These are phyloP conservation scores for Paxillus rubicundulus DNA, from an alignment of 768 basidiomycete genomes.

Conservation along the genomic window DNA sequence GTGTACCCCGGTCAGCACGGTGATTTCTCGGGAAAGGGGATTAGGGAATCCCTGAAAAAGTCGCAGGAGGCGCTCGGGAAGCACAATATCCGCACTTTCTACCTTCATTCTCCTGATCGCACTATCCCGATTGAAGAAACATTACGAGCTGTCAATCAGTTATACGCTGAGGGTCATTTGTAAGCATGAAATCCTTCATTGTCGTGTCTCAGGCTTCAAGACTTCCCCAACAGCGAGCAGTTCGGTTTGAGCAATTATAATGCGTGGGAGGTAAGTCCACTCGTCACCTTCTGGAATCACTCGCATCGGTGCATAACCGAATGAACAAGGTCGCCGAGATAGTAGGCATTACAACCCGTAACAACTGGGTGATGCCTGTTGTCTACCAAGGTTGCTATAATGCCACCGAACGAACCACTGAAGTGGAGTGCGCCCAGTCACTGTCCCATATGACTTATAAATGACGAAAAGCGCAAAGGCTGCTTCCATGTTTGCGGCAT, in stretches of 20 bases:
- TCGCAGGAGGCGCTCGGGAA: conserved; percentile 11
- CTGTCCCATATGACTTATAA: not conserved
- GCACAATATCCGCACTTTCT: conserved; percentile 22
- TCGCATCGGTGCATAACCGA: not conserved
- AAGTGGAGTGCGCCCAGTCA: conserved; percentile 30
- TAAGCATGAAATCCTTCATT: conserved; percentile 22
- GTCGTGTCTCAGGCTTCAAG: not conserved
- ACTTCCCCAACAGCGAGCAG: conserved; percentile 4
- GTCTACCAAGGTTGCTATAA: conserved; percentile 52
- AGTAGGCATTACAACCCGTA: conserved; percentile 39
- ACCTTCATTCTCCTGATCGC: conserved; percentile 48
- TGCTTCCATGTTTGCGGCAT: conserved; percentile 43
- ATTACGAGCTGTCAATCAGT: conserved; percentile 42
- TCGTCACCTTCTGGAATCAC: not conserved
- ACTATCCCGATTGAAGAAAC: conserved; percentile 46
- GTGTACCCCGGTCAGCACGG: conserved; percentile 7
- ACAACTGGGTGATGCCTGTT: conserved; percentile 47
- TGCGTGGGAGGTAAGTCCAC: conserved; percentile 34
- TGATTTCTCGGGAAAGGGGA: conserved; percentile 4
- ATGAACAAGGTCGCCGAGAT: conserved; percentile 42
- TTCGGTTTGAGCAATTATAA: conserved; percentile 16
- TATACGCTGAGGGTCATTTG: conserved; percentile 53
- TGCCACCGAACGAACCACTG: conserved; percentile 39
- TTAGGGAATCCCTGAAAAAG: conserved; percentile 13
- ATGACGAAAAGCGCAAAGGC: conserved; percentile 8